A percentile compares a stretch with the other conserved stretches of the same genome.
Conservation (phyloP, 441 rosid genomes). For the Mallotus repandus region DNA sequence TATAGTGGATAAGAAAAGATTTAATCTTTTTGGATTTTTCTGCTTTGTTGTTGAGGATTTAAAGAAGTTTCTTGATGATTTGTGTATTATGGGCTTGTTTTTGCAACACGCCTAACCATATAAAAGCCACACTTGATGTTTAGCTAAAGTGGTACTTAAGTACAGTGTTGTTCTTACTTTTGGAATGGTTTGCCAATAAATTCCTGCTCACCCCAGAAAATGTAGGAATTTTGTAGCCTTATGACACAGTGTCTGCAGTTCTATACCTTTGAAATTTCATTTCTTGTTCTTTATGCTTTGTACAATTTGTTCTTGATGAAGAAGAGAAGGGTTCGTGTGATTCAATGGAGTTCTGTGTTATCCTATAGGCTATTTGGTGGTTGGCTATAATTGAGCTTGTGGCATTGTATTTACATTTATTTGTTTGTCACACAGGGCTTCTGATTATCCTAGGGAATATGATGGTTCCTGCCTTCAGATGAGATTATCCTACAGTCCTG, state of each 20-base stretch:
- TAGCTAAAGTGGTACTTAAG: too few relatives aligned
- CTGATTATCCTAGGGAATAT: constrained; percentile 74
- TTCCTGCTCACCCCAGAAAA: background rate
- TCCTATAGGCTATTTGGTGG: background rate
- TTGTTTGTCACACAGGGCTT: constrained; percentile 54
- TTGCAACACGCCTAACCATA: background rate
- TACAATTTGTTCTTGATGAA: background rate
- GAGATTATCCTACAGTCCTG: constrained; percentile 92
- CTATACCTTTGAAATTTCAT: background rate
- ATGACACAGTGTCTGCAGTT: background rate
- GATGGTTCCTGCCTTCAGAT: constrained; percentile 91
- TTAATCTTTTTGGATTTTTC: background rate
- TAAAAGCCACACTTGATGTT: too few relatives aligned
- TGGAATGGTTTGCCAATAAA: background rate
- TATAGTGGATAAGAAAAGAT: background rate
- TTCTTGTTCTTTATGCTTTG: background rate
- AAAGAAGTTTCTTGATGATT: background rate
- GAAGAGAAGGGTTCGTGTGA: background rate
- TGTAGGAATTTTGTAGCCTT: background rate
- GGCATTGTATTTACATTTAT: background rate
- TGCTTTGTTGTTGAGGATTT: background rate
- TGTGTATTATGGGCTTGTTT: background rate
- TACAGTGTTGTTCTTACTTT: background rate
- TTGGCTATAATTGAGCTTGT: background rate
- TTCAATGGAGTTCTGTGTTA: background rate